phyloP scores from a whole-genome alignment of 139 green algal genomes.

The Micractinium conductrix region DNA sequence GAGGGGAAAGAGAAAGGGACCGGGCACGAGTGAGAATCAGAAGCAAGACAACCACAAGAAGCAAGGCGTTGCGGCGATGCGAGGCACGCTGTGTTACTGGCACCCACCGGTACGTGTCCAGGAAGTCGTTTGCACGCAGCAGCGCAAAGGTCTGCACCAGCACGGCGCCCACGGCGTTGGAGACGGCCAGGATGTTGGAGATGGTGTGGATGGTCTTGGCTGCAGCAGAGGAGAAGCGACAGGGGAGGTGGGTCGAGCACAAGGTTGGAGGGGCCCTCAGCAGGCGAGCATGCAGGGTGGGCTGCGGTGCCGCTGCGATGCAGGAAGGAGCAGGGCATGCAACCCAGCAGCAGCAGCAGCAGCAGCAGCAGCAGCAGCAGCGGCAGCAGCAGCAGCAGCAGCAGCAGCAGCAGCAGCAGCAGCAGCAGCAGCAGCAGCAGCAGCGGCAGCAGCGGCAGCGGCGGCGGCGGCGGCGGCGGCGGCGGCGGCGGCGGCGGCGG shows the following conservation, averaged over 20 bases:
- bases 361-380: background rate
- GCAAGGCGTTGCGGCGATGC: background rate
- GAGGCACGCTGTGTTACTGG: background rate
- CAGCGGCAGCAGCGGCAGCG: background rate
- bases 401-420: background rate
- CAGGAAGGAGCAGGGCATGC: background rate
- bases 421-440: background rate
- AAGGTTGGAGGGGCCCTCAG: background rate
- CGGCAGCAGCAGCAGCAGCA: background rate
- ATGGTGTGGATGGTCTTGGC: background rate
- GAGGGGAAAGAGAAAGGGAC: background rate
- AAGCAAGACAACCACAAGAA: background rate
- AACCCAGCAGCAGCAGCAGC: background rate
- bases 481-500: too few relatives aligned
- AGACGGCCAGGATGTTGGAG: constrained; percentile 2
- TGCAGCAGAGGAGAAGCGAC: background rate
- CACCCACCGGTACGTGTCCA: background rate
- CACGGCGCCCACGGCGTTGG: constrained; percentile 16
- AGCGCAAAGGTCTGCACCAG: constrained; percentile 33
- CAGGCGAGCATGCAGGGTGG: background rate
- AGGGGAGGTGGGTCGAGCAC: background rate
- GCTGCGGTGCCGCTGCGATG: background rate
- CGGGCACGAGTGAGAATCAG: background rate
- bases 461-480: too few relatives aligned
- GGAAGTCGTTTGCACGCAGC: constrained; percentile 28